phyloP scores from a whole-genome alignment of 345 rosid species.

The Cardamine occulta region DNA sequence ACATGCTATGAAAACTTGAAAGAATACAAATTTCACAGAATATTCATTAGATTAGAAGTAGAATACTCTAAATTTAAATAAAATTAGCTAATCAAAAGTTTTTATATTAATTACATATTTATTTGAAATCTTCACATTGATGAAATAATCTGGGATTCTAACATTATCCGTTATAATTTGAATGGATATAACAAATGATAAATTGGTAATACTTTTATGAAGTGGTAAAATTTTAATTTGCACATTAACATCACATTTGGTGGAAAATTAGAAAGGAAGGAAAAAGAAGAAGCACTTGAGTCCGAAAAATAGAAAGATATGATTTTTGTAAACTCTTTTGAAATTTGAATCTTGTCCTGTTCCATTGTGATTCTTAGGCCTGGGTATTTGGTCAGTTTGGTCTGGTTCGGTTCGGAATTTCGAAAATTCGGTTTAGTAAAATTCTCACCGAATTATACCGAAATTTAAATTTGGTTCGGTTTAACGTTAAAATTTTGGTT shows the following conservation, averaged over 20 bases:
- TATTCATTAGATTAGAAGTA: neutral
- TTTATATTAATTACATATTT: neutral
- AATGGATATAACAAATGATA: neutral
- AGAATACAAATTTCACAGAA: neutral
- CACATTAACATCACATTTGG: neutral
- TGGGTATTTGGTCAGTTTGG: too few species aligned
- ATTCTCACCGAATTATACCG: neutral
- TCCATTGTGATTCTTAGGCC: conserved; percentile 17
- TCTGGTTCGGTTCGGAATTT: too few species aligned
- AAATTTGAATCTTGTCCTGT: conserved; percentile 41
- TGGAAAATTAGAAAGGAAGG: neutral
- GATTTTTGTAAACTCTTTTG: conserved; percentile 17
- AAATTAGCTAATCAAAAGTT: neutral
- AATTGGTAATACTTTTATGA: neutral
- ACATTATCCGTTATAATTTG: neutral
- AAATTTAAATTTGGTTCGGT: too few species aligned
- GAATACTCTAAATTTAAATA: neutral
- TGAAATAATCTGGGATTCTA: neutral
- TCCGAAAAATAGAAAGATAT: conserved; percentile 10
- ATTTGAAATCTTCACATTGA: neutral
- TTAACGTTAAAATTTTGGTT: too few species aligned
- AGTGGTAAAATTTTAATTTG: neutral
- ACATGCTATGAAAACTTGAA: neutral
- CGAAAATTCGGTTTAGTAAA: too few species aligned
- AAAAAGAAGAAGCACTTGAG: conserved; percentile 36